These are phyloP conservation scores for Hymenoscyphus salicellus DNA, from an alignment of 2,329 filamentous ascomycete genomes.

Conservation along the genomic window DNA sequence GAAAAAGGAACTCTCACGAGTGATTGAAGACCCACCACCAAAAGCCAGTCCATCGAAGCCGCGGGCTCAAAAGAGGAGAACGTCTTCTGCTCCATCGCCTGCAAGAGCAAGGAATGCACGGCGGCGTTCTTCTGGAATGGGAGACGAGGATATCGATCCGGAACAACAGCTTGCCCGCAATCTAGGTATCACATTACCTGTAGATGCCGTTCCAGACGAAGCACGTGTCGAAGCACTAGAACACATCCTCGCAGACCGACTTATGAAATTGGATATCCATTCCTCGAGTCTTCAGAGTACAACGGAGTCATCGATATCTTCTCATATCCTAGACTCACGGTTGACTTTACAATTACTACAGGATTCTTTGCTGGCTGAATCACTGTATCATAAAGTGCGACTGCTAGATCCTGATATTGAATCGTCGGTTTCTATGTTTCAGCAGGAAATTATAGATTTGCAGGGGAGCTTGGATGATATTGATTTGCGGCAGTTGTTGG, in stretches of 20 bases:
- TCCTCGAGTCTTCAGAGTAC: slow-evolving; percentile 47
- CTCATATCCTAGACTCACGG: slow-evolving; percentile 47
- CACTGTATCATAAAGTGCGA: slow-evolving; percentile 45
- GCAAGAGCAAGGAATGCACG: slow-evolving; percentile 31
- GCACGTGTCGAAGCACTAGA: slow-evolving; percentile 31
- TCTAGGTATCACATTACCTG: slow-evolving; percentile 45
- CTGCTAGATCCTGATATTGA: slow-evolving; percentile 54
- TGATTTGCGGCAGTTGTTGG: slow-evolving; percentile 37
- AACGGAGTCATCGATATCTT: slow-evolving; percentile 45
- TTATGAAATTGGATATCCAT: slow-evolving; percentile 45
- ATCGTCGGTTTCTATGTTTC: slow-evolving; percentile 42
- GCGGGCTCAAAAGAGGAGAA: slow-evolving; percentile 22
- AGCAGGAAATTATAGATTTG: slow-evolving; percentile 39
- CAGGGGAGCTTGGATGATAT: slow-evolving; percentile 38
- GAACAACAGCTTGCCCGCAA: slow-evolving; percentile 45
- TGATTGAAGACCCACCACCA: slow-evolving; percentile 9
- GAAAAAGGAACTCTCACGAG: slow-evolving; percentile 41
- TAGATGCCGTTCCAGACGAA: slow-evolving; percentile 32
- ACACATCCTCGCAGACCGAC: slow-evolving; percentile 38
- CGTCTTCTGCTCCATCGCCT: slow-evolving; percentile 21
- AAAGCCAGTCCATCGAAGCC: slow-evolving; percentile 20
- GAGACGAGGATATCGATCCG: slow-evolving; percentile 38
- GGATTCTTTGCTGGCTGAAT: slow-evolving; percentile 54
- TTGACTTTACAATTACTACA: slow-evolving; percentile 48
- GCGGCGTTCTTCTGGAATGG: slow-evolving; percentile 37